phyloP scores from a whole-genome alignment of 2,329 filamentous ascomycete species.

The Aspergillus awamori region DNA sequence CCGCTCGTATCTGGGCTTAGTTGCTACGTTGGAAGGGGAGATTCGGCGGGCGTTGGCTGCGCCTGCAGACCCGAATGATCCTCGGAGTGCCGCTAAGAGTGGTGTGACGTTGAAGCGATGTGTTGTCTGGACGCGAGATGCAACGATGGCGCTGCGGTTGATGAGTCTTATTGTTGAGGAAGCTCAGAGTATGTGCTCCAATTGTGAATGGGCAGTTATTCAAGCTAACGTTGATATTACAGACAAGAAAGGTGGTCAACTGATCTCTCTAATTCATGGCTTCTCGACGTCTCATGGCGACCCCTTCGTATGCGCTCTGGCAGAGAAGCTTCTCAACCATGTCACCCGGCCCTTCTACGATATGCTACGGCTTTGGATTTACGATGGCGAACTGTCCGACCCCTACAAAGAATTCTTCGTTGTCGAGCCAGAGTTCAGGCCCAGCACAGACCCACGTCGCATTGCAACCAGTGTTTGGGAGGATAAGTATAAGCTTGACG shows the following conservation, averaged over 20 bases:
- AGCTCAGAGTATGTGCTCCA: conserved; percentile 64
- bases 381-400: conserved; percentile 96
- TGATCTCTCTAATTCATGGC: conserved; percentile 90
- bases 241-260: conserved; percentile 79
- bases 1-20: conserved; percentile 83
- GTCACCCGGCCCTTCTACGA: conserved; percentile 96
- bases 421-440: conserved; percentile 68
- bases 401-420: conserved; percentile 97
- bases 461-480: conserved; percentile 91
- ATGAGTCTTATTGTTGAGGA: conserved; percentile 96
- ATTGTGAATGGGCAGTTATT: neutral
- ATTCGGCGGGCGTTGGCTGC: conserved; percentile 79
- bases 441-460: conserved; percentile 52
- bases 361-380: conserved; percentile 95
- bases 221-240: conserved; percentile 13
- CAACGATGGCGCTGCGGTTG: conserved; percentile 89
- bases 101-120: conserved; percentile 94
- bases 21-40: conserved; percentile 90
- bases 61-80: conserved; percentile 60
- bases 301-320: conserved; percentile 89
- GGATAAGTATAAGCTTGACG: conserved; percentile 88
- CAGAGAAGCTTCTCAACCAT: conserved; percentile 80
- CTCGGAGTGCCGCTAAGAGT: conserved; percentile 75
- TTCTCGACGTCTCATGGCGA: conserved; percentile 95
- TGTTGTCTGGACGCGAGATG: conserved; percentile 95